Base-by-base conservation (phyloP, 2,329 filamentous ascomycete species). In the Alternaria novae-zelandiae region DNA sequence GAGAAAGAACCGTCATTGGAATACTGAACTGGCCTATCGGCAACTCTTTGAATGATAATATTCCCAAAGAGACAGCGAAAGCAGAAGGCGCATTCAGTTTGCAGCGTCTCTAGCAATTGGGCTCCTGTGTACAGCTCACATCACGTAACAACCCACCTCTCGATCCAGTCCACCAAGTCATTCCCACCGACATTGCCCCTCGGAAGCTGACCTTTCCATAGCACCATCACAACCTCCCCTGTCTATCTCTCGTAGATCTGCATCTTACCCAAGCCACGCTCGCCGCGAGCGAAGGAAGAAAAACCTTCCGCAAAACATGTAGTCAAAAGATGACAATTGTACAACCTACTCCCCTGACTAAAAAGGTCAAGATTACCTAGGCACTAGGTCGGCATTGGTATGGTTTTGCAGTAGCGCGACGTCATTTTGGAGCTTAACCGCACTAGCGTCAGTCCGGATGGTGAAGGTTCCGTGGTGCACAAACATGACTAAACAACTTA, bases 381-480 rank as follows among this genome's bases (percentile, higher is more conserved):
- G 1, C 7, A 2, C 49, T 53, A 53, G 49, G 11, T 13, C 28
- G 9, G 15, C 10, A 15, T 53, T 5, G 49, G 20, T 46, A 23
- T 25, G 20, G 20, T 15, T 46, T 23, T 10, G 49, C 36, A 25
- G 51, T 60, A 60, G 57, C 43, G 57, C 28, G 15, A n/a, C 30
- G 49, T 53, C 49, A 53, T 41, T 25, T 17, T n/a, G 12, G 21
- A 46, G 57, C 57, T 60, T 47, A 60, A 54, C n/a, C 57, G 43
- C 21, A 36, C 41, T 47, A 28, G 57, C 49, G 51, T 26, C n/a
- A 30, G 23, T 36, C 28, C 57, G 57, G 57, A 60, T 43, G 43
- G 51, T 56, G 43, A 60, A 32, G 41, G 32, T 59, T 47, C 57
- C 57, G 57, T 59, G 43, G 43, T 43, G 49, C 50, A 49, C 57